phyloP scores from a whole-genome alignment of 208 protist species.

The Giardia duodenalis region DNA sequence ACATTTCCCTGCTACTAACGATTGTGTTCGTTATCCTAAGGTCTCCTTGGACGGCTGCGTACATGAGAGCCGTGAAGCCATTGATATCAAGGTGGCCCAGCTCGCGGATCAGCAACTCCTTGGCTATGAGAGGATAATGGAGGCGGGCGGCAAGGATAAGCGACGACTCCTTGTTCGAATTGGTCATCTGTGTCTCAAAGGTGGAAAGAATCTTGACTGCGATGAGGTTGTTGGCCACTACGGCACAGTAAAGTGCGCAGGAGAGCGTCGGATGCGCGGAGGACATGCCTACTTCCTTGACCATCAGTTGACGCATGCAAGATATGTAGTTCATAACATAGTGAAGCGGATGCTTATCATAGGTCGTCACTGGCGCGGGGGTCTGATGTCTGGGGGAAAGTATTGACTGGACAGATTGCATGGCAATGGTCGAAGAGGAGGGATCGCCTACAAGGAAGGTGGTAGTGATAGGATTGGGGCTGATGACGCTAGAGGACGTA shows the following conservation, averaged over 20 bases:
- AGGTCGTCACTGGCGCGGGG: no score
- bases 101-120: not conserved
- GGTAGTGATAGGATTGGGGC: not conserved
- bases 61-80: not conserved
- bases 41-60: not conserved
- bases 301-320: not conserved
- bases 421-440: not conserved
- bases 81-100: not conserved
- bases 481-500: not conserved
- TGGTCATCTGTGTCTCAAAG: not conserved
- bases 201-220: not conserved
- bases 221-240: not conserved
- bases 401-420: not conserved
- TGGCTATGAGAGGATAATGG: not conserved
- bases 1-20: not conserved
- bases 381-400: not conserved
- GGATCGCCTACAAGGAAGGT: not conserved
- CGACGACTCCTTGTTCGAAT: not conserved
- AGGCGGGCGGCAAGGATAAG: not conserved
- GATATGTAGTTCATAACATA: not conserved
- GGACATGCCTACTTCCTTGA: not conserved
- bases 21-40: not conserved
- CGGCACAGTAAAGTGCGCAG: not conserved
- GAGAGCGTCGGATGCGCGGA: not conserved
- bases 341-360: not conserved